Percentiles rank a stretch among this genome's conserved stretches.
phyloP scores from a whole-genome alignment of 805 yeast genomes.

The Nakazawaea populi region DNA sequence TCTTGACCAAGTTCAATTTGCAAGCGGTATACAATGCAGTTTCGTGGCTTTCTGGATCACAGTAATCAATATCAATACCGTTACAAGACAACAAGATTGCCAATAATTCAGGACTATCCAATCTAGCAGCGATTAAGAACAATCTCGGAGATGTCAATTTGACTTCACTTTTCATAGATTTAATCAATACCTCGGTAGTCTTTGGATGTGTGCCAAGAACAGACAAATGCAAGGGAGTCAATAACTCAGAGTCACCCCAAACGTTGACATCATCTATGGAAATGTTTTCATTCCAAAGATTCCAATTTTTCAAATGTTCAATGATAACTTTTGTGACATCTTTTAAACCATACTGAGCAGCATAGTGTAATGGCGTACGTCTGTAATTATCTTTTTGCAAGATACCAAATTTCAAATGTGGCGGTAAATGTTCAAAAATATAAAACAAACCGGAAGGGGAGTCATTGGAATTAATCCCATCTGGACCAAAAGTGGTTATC shows the following conservation, averaged over 20 bases:
- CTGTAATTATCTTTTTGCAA: constrained; percentile 67
- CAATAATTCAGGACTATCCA: constrained; percentile 55
- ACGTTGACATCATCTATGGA: constrained; percentile 49
- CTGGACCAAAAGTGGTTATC: constrained; percentile 52
- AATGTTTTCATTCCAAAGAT: constrained; percentile 38
- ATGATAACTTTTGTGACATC: constrained; percentile 56
- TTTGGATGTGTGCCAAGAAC: constrained; percentile 78
- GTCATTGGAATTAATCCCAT: constrained; percentile 55
- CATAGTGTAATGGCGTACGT: constrained; percentile 86
- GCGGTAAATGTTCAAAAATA: constrained; percentile 51
- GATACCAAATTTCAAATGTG: constrained; percentile 47
- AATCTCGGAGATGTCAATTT: constrained; percentile 47
- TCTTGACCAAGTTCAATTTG: constrained; percentile 47
- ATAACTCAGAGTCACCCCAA: constrained; percentile 77
- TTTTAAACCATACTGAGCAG: constrained; percentile 79
- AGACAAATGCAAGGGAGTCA: constrained; percentile 80
- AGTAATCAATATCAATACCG: constrained; percentile 59
- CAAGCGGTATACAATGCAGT: constrained; percentile 82
- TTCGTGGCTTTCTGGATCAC: constrained; percentile 58
- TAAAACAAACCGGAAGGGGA: constrained; percentile 54
- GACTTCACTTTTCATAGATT: constrained; percentile 31
- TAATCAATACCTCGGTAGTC: constrained; percentile 58
- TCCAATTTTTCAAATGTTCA: constrained; percentile 53
- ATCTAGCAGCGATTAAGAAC: constrained; percentile 61
- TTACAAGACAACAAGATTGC: constrained; percentile 45